Evolutionary conservation across 108 stramenopile genomes (phyloP), one percentile per base, ranked within the genome.

Genomic region (Bacterosira constricta): DNA sequence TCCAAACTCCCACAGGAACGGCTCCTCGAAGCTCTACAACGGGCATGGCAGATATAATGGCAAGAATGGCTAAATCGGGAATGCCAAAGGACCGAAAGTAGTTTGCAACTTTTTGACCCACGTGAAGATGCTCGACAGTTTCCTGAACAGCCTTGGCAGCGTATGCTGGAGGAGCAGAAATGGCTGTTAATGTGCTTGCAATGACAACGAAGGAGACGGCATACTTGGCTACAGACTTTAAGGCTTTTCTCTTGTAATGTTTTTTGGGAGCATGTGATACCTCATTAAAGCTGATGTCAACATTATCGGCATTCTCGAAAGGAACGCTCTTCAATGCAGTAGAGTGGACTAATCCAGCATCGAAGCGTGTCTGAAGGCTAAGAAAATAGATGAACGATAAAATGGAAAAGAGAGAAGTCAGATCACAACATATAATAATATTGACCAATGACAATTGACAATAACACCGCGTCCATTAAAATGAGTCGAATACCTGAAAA

Each of bases 11-110:
- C 15, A 95, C 94, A 8, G 94, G 94, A 21, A 95, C 79, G 6
- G 94, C 94, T 32, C 97, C 97, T 31, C 97, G 85, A 13, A 98
- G 82, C 79, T 98, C 97, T 0, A 98, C 89, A 42, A 98, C 94
- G 4, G 97, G 97, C 83, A 98, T 77, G 32, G 97, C 97, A 0
- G 95, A 95, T 47, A 98, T 98, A 10, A 89, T 67, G 42, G 92
- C 89, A 46, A 98, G 75, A 9, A 96, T 86, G 12, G 89, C 96
- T 58, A 90, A 74, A 77, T 93, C 92, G 8, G 96, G 95, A 38
- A 96, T 58, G 35, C 90, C 88, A 81, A 94, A 91, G 10, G 74
- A 62, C 47, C 88, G 83, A 66, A 94, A 91, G 55, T 81, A 94
- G 61, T 90, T 91, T 44, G 92, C 90, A 50, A 94, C 75, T 64